Evolutionary conservation across 768 basidiomycete species (phyloP), one percentile per base, ranked within the genome.

Genomic region (Cubamyces sp.): DNA sequence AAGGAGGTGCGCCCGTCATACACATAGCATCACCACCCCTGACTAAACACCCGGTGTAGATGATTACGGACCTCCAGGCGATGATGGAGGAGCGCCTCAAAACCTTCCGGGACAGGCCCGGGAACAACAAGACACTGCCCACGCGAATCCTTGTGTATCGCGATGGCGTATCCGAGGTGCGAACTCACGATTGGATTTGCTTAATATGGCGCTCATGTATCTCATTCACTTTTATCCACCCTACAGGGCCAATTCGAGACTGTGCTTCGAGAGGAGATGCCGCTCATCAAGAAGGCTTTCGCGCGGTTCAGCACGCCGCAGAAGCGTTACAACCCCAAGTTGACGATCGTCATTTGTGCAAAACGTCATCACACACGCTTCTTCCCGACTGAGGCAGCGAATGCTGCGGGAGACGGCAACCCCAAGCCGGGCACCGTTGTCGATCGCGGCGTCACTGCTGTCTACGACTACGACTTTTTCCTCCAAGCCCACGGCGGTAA

Each of bases 91-190:
- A 78, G 45, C 75, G 83, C 21, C 64, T 85, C 23, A 67, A 71
- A 18, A 69, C 75, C n/a, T 85, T 75, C 74, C 66, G 74, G 43
- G 64, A 57, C 26, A 75, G 64, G n/a, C n/a, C n/a, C n/a, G n/a
- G n/a, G 54, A 80, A 75, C 52, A 67, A 53, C 2, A 74, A 72
- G 11, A 67, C 52, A 21, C 74, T 84, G 19, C 83, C 83, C 3
- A 64, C 70, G 4, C 79, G 84, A 19, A 61, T 84, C 50, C 57
- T 84, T n/a, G 79, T 84, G n/a, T 84, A 82, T 66, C 77, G 83
- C 8, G 92, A 93, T 70, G 92, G 92, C 51, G 90, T 93, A 28
- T 91, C 90, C 2, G 91, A 92, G 76, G 90, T 88, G 53, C 39
- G 74, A 9, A 26, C 7, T 26, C n/a, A 4, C 21, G 3, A 16